Conservation (phyloP, 2,329 filamentous ascomycete genomes). For the Sarocladium brachiariae region DNA sequence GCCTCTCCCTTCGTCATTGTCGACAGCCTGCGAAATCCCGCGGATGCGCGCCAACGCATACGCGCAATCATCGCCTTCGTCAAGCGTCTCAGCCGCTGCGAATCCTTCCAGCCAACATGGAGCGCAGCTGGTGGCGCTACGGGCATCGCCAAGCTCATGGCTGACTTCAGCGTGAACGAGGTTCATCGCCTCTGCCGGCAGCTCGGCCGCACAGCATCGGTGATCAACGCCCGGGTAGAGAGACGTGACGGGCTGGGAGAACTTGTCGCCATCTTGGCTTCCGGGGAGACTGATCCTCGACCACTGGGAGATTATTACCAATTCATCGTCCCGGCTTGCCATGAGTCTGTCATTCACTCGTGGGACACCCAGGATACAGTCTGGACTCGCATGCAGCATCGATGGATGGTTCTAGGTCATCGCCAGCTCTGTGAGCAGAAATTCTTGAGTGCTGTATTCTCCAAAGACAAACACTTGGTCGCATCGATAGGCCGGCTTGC, state of each 20-base stretch:
- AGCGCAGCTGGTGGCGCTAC: background rate
- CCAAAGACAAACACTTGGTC: background rate
- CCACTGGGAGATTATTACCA: background rate
- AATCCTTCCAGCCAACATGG: background rate
- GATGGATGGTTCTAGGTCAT: background rate
- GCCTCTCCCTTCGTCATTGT: too few relatives aligned
- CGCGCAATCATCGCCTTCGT: too few relatives aligned
- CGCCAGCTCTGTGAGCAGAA: background rate
- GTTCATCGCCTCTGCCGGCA: background rate
- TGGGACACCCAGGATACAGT: background rate
- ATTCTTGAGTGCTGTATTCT: background rate
- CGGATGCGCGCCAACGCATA: too few relatives aligned
- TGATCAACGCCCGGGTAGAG: background rate
- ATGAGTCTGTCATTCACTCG: background rate
- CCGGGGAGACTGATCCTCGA: background rate
- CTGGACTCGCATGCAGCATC: background rate
- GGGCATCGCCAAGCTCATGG: background rate
- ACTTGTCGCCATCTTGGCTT: background rate
- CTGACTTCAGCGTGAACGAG: background rate
- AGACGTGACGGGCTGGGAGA: background rate
- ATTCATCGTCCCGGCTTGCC: background rate
- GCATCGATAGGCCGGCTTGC: background rate
- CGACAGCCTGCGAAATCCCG: too few relatives aligned
- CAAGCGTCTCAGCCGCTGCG: background rate
- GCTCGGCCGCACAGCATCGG: background rate